Base-by-base conservation (phyloP, 2,329 filamentous ascomycete species). In the Paecilomyces fulvus region DNA sequence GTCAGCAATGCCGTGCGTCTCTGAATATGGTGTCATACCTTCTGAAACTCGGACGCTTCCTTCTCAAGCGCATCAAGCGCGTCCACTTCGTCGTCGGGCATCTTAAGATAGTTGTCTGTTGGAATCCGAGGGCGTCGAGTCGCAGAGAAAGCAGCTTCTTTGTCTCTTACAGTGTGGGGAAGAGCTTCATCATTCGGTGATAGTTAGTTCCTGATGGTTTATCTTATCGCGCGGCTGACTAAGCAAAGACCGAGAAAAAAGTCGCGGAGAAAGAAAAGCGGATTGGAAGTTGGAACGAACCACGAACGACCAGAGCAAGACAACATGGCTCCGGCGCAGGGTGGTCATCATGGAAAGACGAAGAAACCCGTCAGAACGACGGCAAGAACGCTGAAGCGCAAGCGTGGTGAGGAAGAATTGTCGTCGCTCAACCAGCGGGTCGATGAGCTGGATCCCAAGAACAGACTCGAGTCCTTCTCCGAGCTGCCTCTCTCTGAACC, bases 11-110 rank as follows among this genome's bases (percentile, higher is more conserved):
- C 21, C 21, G 48, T 51, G 20, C 21, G 48, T 53, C 50, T 46
- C 50, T 46, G 33, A 51, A 23, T 33, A 37, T 17, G 28, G 37
- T 33, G 30, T 43, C 72, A 66, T 64, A 86, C 90, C 81, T 96
- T 97, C 69, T 89, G 87, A 68, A 92, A 95, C 70, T 96, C 92
- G 66, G 92, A 95, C 55, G 87, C 86, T 70, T 96, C 91, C 31
- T 84, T 81, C 67, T 92, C 90, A 48, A 96, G 85, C 59, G 85
- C 84, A 68, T 91, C 87, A 60, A 96, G 82, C 50, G 89, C 87
- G 70, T 90, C 89, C 66, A 84, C 79, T 63, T 92, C 88, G 62
- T 84, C 80, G 55, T 86, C 81, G 61, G 75, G 75, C 79, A 80
- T 81, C 58, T 17, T 3, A n/a, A 43, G n/a, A 43, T 43, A 43